Evolutionary conservation across 2,329 filamentous ascomycete genomes (phyloP).

Genomic region (Nannizziopsis arthrosporioides): DNA sequence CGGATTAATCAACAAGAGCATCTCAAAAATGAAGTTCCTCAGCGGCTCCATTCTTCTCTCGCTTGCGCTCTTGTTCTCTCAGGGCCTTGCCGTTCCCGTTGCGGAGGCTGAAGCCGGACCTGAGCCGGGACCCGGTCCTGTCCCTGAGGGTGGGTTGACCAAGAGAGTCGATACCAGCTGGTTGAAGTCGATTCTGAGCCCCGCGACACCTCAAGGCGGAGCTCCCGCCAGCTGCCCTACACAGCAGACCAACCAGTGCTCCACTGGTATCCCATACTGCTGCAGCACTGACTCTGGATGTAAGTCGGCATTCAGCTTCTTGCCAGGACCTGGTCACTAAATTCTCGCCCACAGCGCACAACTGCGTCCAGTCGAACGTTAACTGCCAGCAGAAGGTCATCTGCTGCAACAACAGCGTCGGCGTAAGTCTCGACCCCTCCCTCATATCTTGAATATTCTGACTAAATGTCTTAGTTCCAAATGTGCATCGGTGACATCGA

Average conservation of each 20-base stretch:
- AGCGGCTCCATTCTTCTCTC: slow-evolving; percentile 10
- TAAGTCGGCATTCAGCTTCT: background rate
- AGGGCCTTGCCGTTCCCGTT: slow-evolving; percentile 12
- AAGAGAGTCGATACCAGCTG: background rate
- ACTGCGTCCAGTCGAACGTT: slow-evolving; percentile 10
- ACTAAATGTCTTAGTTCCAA: slow-evolving; percentile 10
- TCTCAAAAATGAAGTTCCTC: slow-evolving; percentile 12
- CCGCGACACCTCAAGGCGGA: background rate
- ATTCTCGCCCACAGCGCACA: slow-evolving; percentile 7
- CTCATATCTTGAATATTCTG: background rate
- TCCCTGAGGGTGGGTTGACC: slow-evolving; percentile 2
- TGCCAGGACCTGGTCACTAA: background rate
- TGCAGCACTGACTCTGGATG: slow-evolving; percentile 12
- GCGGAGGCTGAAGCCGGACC: slow-evolving; percentile 8
- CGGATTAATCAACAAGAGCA: background rate
- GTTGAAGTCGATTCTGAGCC: no score
- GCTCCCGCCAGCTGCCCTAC: slow-evolving; percentile 3
- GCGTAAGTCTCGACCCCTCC: slow-evolving; percentile 5
- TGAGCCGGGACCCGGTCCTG: slow-evolving; percentile 6
- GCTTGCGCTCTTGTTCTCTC: slow-evolving; percentile 11
- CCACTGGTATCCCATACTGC: slow-evolving; percentile 12
- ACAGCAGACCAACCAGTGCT: slow-evolving; percentile 9
- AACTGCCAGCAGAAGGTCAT: slow-evolving; percentile 13
- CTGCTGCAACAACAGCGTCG: slow-evolving; percentile 15
- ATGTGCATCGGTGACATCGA: slow-evolving; percentile 15